phyloP scores from a whole-genome alignment of 495 filamentous ascomycete species.

The Daldinia concentrica region DNA sequence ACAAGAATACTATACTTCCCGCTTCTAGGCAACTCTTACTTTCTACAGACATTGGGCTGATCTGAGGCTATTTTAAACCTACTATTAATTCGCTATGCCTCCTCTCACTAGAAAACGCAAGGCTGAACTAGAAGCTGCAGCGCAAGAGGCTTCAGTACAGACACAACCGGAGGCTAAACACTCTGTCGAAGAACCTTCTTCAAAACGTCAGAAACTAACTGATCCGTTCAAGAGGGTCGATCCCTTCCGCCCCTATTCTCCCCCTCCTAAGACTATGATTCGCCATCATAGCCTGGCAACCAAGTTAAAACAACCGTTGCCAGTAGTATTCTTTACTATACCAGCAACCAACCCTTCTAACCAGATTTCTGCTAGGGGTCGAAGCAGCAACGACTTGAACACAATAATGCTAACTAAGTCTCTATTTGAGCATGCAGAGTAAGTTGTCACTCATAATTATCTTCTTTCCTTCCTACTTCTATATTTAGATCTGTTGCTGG shows the following conservation, averaged over 20 bases:
- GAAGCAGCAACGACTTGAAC: slow-evolving; percentile 15
- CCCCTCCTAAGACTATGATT: slow-evolving; percentile 11
- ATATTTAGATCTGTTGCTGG: not conserved
- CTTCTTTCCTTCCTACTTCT: not conserved
- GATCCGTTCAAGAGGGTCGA: slow-evolving; percentile 19
- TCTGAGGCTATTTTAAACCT: not conserved
- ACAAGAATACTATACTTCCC: not conserved
- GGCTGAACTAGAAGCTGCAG: slow-evolving; percentile 23
- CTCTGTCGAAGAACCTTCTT: not conserved
- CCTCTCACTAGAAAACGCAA: slow-evolving; percentile 33
- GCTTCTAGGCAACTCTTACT: not conserved
- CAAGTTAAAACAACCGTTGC: slow-evolving; percentile 1
- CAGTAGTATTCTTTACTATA: slow-evolving; percentile 21
- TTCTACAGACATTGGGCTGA: not conserved
- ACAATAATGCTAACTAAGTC: slow-evolving; percentile 21
- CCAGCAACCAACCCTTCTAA: not conserved
- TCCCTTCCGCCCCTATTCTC: slow-evolving; percentile 26
- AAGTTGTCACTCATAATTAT: slow-evolving; percentile 9
- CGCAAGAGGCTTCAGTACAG: not conserved
- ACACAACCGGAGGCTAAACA: not conserved
- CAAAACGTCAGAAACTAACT: slow-evolving; percentile 4
- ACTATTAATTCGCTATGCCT: slow-evolving; percentile 19
- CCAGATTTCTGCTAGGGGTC: slow-evolving; percentile 5
- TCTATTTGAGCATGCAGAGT: slow-evolving; percentile 25
- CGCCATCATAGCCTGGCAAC: not conserved